A percentile compares a stretch with the other conserved stretches of the same genome.
Conservation (phyloP, 106 monocot genomes). For the Platanthera guangdongensis region DNA sequence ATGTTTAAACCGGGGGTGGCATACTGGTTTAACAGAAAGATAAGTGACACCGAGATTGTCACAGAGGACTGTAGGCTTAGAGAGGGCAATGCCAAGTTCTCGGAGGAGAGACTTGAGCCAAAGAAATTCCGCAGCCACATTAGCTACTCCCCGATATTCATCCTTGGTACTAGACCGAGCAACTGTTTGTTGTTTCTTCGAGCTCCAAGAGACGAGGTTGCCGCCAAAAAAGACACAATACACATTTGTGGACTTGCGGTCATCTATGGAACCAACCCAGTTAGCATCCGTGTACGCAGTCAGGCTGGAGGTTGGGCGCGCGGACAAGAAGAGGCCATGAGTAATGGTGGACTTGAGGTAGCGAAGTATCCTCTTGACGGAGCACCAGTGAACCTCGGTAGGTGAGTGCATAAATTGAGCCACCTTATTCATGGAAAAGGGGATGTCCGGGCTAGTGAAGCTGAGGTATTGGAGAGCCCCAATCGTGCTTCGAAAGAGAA, state of each 20-base stretch:
- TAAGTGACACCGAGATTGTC: not conserved
- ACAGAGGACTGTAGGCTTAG: not conserved
- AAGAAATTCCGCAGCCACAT: not conserved
- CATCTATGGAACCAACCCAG: not conserved
- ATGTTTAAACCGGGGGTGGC: not conserved
- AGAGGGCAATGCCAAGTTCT: not conserved
- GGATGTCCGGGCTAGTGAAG: no score
- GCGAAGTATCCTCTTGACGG: not conserved
- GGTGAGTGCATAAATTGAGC: not conserved
- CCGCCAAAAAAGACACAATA: not conserved
- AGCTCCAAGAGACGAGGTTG: slow-evolving; percentile 5
- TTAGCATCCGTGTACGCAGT: not conserved
- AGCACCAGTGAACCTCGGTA: not conserved
- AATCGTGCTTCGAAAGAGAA: no score
- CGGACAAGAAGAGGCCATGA: not conserved
- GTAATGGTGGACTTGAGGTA: not conserved
- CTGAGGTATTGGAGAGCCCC: no score
- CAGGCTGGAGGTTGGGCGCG: not conserved
- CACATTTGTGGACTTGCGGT: not conserved
- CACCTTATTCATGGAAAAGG: not conserved
- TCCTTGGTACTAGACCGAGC: slow-evolving; percentile 4
- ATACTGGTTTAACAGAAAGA: not conserved
- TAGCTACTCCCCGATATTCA: not conserved
- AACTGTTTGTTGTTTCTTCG: slow-evolving; percentile 4
- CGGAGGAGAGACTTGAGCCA: not conserved